Percentiles rank a stretch among this genome's conserved stretches.
phyloP scores from a whole-genome alignment of 192 early-diverging fungal species.

The Chytriomyces sp. region DNA sequence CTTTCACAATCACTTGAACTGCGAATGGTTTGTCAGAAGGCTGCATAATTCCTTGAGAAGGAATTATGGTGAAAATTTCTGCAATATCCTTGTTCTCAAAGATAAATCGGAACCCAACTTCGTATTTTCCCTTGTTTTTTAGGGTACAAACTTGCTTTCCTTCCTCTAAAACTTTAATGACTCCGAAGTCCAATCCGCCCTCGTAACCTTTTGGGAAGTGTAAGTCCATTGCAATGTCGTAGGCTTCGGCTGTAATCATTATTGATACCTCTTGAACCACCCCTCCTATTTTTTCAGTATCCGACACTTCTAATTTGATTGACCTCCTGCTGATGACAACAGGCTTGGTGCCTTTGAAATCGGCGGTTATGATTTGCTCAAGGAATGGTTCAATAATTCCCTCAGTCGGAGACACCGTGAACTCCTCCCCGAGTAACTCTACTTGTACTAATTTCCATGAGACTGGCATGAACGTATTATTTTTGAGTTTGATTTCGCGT shows the following conservation, averaged over 20 bases:
- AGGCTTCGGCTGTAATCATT: conserved; percentile 63
- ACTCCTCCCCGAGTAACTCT: conserved; percentile 63
- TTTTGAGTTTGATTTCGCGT: conserved; percentile 58
- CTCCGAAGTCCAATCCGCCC: conserved; percentile 63
- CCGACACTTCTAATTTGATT: conserved; percentile 57
- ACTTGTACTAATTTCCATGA: conserved; percentile 58
- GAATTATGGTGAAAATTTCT: conserved; percentile 55
- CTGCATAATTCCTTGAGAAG: conserved; percentile 56
- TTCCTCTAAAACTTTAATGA: conserved; percentile 58
- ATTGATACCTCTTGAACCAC: conserved; percentile 60
- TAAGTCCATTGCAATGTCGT: conserved; percentile 64
- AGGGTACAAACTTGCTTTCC: conserved; percentile 52
- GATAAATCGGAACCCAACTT: conserved; percentile 61
- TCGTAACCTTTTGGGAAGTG: conserved; percentile 67
- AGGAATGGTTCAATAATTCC: conserved; percentile 49
- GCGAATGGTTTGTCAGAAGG: conserved; percentile 65
- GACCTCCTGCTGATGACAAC: conserved; percentile 52
- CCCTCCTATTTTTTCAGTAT: conserved; percentile 57
- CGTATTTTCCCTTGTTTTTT: conserved; percentile 56
- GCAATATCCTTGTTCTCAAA: conserved; percentile 54
- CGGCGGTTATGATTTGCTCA: conserved; percentile 53
- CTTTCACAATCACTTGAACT: conserved; percentile 59
- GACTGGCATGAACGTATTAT: conserved; percentile 54
- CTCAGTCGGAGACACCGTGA: conserved; percentile 54
- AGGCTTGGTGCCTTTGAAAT: conserved; percentile 58